Conservation (phyloP, 257 asterid species). For the Solanum clarkiae region DNA sequence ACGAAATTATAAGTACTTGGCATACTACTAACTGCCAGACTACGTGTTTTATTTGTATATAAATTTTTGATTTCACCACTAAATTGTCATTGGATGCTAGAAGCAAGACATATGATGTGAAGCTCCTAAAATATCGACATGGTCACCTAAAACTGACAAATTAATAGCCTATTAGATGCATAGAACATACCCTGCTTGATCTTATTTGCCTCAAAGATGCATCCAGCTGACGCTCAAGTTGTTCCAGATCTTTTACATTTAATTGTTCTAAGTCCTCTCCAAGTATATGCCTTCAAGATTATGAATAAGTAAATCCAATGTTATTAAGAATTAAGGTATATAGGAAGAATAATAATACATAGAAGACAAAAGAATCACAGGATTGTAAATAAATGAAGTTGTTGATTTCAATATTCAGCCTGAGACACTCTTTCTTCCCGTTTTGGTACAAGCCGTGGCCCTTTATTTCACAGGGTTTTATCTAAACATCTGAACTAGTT, state of each 20-base stretch:
- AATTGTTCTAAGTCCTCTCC: constrained; percentile 92
- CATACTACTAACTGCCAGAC: too few relatives aligned
- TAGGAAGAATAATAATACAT: not conserved
- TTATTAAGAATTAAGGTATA: not conserved
- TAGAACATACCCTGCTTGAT: constrained; percentile 56
- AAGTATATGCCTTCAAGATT: constrained; percentile 50
- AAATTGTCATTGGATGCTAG: not conserved
- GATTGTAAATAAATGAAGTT: not conserved
- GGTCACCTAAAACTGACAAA: not conserved
- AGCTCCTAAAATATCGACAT: not conserved
- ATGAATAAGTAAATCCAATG: not conserved
- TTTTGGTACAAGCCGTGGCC: not conserved
- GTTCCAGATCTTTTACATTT: constrained; percentile 87
- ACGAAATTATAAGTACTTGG: too few relatives aligned
- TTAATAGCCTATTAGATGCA: not conserved
- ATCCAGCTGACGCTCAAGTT: constrained; percentile 85
- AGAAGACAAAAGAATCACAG: not conserved
- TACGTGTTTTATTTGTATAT: too few relatives aligned
- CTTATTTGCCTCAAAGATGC: constrained; percentile 88
- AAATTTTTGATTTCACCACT: not conserved
- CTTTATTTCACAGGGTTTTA: not conserved
- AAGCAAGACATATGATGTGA: not conserved
- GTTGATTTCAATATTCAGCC: too few relatives aligned
- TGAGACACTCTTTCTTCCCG: too few relatives aligned
- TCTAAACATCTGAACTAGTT: not conserved